Conservation (phyloP, 345 rosid genomes). For the Euphorbia pulcherrima region DNA sequence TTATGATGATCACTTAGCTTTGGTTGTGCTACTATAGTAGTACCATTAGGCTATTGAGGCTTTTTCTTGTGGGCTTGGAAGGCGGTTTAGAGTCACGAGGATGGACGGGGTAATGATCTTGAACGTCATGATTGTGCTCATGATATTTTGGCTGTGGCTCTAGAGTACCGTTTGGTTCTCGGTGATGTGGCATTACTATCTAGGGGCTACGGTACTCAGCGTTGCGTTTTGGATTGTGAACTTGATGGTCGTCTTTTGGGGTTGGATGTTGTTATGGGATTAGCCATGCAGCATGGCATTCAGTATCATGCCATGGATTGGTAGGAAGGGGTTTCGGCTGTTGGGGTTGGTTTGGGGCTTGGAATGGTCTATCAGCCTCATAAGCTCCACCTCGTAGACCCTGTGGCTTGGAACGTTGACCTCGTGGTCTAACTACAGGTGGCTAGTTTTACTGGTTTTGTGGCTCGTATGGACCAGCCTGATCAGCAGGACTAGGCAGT, state of each 20-base stretch:
- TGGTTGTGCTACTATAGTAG: neutral
- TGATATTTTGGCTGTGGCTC: no score
- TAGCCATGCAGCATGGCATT: neutral
- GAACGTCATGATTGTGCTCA: neutral
- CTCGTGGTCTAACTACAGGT: neutral
- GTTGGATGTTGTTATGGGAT: neutral
- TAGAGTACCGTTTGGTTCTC: neutral
- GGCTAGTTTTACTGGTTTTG: constrained; percentile 11
- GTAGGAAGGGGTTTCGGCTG: neutral
- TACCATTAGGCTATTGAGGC: no score
- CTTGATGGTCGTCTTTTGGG: neutral
- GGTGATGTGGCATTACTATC: neutral
- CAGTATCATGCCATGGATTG: neutral
- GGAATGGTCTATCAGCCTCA: neutral
- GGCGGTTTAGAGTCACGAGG: constrained; percentile 7
- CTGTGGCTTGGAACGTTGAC: constrained; percentile 8
- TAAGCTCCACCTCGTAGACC: neutral
- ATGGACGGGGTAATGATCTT: neutral
- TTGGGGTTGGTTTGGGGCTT: neutral
- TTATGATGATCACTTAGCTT: constrained; percentile 1
- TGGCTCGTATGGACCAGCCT: neutral
- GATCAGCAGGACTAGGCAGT: neutral
- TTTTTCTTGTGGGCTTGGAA: neutral
- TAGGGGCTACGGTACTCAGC: constrained; percentile 8
- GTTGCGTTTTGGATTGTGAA: constrained; percentile 10